These are phyloP conservation scores for Citrus cavaleriei DNA, from an alignment of 345 rosid genomes.

Conservation along the genomic window DNA sequence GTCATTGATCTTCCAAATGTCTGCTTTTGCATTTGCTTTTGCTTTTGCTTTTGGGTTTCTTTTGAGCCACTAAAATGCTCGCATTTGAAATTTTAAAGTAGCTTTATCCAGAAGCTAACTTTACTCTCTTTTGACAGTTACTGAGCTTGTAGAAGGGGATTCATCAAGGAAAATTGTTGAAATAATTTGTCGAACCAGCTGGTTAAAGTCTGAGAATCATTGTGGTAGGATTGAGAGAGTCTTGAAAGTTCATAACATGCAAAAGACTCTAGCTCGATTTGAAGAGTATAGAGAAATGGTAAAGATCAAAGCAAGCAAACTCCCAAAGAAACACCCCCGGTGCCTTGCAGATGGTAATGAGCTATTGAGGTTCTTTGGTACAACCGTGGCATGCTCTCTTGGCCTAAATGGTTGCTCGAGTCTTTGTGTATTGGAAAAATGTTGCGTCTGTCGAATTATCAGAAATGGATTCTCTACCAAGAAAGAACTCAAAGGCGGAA, in stretches of 20 bases:
- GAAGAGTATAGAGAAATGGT: constrained; percentile 92
- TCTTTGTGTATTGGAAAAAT: constrained; percentile 68
- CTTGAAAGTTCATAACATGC: constrained; percentile 94
- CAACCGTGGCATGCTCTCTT: constrained; percentile 79
- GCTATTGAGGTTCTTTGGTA: constrained; percentile 84
- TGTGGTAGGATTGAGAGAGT: constrained; percentile 92
- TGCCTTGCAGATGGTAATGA: constrained; percentile 98
- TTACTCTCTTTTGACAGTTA: constrained; percentile 44
- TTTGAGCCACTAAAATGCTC: background rate
- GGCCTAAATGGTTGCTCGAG: constrained; percentile 84
- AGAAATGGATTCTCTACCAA: constrained; percentile 74
- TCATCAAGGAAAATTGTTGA: constrained; percentile 98
- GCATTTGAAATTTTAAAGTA: background rate
- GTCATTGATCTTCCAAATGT: background rate
- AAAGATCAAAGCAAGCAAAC: constrained; percentile 78
- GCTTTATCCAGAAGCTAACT: constrained; percentile 11
- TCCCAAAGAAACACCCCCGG: constrained; percentile 86
- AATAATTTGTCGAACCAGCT: constrained; percentile 87
- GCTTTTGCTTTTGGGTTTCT: background rate
- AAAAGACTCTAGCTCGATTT: constrained; percentile 80
- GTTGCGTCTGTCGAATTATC: constrained; percentile 78
- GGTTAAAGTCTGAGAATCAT: constrained; percentile 83
- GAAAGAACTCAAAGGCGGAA: constrained; percentile 70
- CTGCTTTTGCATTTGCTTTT: background rate
- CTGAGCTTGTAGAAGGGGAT: constrained; percentile 96